phyloP scores from a whole-genome alignment of 352 stramenopile genomes.

The Phytophthora multivora region DNA sequence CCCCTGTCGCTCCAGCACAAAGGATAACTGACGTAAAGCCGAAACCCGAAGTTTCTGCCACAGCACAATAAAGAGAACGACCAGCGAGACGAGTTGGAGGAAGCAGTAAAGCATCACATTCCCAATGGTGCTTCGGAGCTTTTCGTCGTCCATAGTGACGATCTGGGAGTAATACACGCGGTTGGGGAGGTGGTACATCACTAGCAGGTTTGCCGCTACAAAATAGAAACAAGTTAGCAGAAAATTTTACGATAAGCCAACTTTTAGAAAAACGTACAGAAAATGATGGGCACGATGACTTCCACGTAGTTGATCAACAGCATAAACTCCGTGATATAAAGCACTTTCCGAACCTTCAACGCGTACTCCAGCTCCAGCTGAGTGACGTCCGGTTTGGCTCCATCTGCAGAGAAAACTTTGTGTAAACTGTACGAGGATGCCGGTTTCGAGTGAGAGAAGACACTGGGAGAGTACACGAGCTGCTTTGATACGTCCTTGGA shows the following conservation, averaged over 20 bases:
- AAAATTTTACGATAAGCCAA: not conserved
- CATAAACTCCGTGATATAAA: constrained; percentile 54
- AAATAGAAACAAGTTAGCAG: not conserved
- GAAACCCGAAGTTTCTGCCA: constrained; percentile 31
- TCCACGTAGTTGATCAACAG: constrained; percentile 50
- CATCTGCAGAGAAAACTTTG: constrained; percentile 7
- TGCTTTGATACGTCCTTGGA: not conserved
- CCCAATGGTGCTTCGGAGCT: constrained; percentile 18
- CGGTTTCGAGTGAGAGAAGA: not conserved
- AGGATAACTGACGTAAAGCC: constrained; percentile 33
- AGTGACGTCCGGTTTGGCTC: not conserved
- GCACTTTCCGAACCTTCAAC: constrained; percentile 19
- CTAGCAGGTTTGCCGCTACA: constrained; percentile 25
- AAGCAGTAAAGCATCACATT: constrained; percentile 42
- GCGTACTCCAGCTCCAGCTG: constrained; percentile 28
- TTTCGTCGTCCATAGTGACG: constrained; percentile 11
- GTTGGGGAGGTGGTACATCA: constrained; percentile 43
- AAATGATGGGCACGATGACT: constrained; percentile 45
- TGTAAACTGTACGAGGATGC: not conserved
- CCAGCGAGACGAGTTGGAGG: constrained; percentile 45
- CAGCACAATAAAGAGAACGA: constrained; percentile 32
- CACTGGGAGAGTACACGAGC: not conserved
- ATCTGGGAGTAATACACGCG: constrained; percentile 37
- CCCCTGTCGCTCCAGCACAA: constrained; percentile 43
- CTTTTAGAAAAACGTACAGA: constrained; percentile 29